phyloP scores from a whole-genome alignment of 176 grass and related monocot genomes.

The Zoysia japonica region DNA sequence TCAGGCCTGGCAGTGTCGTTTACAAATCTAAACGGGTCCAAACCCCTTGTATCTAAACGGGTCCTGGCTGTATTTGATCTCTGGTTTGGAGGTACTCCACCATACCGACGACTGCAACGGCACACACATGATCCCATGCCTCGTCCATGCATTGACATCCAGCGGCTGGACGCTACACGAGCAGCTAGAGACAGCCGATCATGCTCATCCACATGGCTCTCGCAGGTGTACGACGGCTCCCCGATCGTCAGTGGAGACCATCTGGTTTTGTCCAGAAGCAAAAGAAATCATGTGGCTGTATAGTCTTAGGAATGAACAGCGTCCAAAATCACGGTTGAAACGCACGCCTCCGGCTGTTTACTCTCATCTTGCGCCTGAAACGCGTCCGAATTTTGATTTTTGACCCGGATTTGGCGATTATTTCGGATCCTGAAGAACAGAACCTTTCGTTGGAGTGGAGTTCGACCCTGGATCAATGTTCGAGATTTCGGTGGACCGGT shows the following conservation, averaged over 20 bases:
- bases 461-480: too few relatives aligned
- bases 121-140: not conserved
- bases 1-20: not conserved
- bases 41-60: too few relatives aligned
- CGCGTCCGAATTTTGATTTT: not conserved
- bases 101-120: too few relatives aligned
- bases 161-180: not conserved
- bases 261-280: slow-evolving; percentile 2
- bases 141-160: too few relatives aligned
- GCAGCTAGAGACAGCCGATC: not conserved
- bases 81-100: not conserved
- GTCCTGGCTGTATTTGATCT: too few relatives aligned
- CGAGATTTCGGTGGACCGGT: too few relatives aligned
- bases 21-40: not conserved
- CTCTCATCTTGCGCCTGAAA: too few relatives aligned
- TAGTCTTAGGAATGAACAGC: not conserved
- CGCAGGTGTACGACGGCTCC: not conserved
- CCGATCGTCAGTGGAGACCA: not conserved
- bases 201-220: not conserved
- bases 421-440: too few relatives aligned
- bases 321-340: not conserved
- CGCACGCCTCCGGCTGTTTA: too few relatives aligned
- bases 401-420: not conserved
- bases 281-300: not conserved
- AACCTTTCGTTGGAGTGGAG: too few relatives aligned